Conservation (phyloP, 495 filamentous ascomycete genomes). For the Aspergillus sparsus region DNA sequence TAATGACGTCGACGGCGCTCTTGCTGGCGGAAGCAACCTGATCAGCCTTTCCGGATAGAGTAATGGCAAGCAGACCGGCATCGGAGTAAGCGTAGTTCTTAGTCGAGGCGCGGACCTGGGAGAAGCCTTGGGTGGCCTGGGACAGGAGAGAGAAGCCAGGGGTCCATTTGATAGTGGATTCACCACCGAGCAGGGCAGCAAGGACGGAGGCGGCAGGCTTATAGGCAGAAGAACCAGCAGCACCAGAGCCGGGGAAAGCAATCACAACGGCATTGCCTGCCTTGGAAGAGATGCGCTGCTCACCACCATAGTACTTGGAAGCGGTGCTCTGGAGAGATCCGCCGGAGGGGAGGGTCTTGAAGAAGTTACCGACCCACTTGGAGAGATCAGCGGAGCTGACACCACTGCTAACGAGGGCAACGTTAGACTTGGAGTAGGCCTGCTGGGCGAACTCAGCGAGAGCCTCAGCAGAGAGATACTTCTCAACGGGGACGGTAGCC, state of each 20-base stretch:
- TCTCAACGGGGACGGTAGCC: constrained; percentile 64
- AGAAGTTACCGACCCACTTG: constrained; percentile 95
- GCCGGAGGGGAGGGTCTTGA: constrained; percentile 53
- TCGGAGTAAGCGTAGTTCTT: constrained; percentile 88
- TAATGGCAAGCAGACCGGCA: constrained; percentile 82
- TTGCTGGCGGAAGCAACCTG: constrained; percentile 65
- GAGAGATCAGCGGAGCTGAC: constrained; percentile 70
- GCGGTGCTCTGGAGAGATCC: constrained; percentile 43
- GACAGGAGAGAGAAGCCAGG: constrained; percentile 86
- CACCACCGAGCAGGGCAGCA: constrained; percentile 83
- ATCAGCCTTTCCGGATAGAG: constrained; percentile 68
- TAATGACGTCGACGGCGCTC: constrained; percentile 72
- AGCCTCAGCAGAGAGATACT: constrained; percentile 72
- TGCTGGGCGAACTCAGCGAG: constrained; percentile 70
- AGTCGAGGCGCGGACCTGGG: constrained; percentile 66
- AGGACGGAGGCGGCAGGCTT: constrained; percentile 91
- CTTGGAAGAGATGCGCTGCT: constrained; percentile 82
- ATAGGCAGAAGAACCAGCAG: constrained; percentile 66
- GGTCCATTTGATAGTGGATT: constrained; percentile 93
- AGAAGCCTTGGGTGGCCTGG: constrained; percentile 67
- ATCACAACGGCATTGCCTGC: constrained; percentile 77
- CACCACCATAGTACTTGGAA: constrained; percentile 89
- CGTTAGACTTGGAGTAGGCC: constrained; percentile 85
- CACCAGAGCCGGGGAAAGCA: constrained; percentile 86
- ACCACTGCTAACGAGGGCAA: constrained; percentile 88